Conservation (phyloP, 1,284 basidiomycete species). For the Trametes sp. region DNA sequence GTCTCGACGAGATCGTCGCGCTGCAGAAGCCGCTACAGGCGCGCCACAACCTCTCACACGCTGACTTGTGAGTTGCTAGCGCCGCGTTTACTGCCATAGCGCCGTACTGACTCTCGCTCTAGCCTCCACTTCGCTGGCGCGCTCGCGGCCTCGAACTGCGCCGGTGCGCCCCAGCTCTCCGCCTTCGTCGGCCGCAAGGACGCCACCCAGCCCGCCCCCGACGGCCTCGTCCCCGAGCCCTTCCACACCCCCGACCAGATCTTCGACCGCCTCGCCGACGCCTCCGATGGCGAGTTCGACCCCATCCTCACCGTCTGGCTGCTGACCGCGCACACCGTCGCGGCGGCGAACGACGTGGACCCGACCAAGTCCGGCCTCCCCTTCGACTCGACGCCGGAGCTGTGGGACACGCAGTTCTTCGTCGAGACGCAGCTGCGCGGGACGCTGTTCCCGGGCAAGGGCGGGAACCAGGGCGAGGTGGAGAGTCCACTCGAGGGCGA, state of each 20-base stretch:
- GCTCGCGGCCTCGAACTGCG: slow-evolving; percentile 41
- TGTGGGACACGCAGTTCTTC: slow-evolving; percentile 27
- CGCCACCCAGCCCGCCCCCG: slow-evolving; percentile 36
- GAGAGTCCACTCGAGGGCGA: slow-evolving; percentile 32
- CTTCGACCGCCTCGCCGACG: slow-evolving; percentile 14
- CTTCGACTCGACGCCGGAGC: slow-evolving; percentile 24
- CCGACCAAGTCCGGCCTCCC: slow-evolving; percentile 18
- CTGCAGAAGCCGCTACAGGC: slow-evolving; percentile 33
- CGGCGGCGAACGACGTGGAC: slow-evolving; percentile 26
- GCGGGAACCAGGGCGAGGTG: slow-evolving; percentile 29
- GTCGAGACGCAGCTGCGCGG: slow-evolving; percentile 31
- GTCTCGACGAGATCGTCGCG: slow-evolving; percentile 35
- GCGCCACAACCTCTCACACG: slow-evolving; percentile 36
- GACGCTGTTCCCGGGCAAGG: slow-evolving; percentile 34
- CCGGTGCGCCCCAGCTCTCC: slow-evolving; percentile 37
- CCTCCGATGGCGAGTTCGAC: slow-evolving; percentile 30
- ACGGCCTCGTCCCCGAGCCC: slow-evolving; percentile 38
- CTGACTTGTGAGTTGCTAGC: slow-evolving; percentile 35
- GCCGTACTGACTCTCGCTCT: too few relatives aligned
- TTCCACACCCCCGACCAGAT: slow-evolving; percentile 37
- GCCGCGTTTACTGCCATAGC: too few relatives aligned
- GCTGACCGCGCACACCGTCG: slow-evolving; percentile 38
- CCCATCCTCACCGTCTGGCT: slow-evolving; percentile 36
- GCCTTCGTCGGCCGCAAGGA: slow-evolving; percentile 33
- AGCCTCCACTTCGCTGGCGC: slow-evolving; percentile 40